Conservation (phyloP, 306 rosid species). For the Parietaria judaica region DNA sequence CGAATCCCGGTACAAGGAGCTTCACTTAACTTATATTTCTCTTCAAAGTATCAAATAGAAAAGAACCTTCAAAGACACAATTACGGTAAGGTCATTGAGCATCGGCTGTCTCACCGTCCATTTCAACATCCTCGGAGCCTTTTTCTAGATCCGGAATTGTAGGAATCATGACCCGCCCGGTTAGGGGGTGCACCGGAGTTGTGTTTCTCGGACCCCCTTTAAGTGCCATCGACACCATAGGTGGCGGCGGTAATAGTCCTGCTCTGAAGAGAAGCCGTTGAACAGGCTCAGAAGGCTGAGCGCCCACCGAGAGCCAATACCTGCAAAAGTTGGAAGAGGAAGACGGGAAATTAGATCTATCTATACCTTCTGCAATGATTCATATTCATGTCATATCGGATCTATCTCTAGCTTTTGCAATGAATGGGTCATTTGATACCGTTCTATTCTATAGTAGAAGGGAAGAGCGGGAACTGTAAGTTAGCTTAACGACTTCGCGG, state of each 20-base stretch:
- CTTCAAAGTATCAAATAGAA: too few relatives aligned
- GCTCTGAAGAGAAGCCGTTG: conserved; percentile 78
- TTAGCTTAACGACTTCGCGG: too few relatives aligned
- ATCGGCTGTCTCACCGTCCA: conserved; percentile 9
- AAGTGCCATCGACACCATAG: conserved; percentile 75
- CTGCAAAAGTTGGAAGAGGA: conserved; percentile 25
- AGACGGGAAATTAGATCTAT: background rate
- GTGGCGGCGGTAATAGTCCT: conserved; percentile 80
- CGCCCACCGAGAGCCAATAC: conserved; percentile 97
- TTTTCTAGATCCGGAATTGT: conserved; percentile 24
- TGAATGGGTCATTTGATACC: too few relatives aligned
- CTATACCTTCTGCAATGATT: too few relatives aligned
- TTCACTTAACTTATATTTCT: too few relatives aligned
- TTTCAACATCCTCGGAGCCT: conserved; percentile 4
- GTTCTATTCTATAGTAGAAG: too few relatives aligned
- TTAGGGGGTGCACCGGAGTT: conserved; percentile 55
- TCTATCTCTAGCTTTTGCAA: too few relatives aligned
- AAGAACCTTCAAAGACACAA: background rate
- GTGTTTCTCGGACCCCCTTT: conserved; percentile 76
- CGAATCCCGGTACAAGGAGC: too few relatives aligned
- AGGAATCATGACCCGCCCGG: conserved; percentile 42
- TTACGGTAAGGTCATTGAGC: conserved; percentile 11
- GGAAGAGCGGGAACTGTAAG: too few relatives aligned
- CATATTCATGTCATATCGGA: too few relatives aligned
- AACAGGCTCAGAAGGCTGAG: conserved; percentile 88